These are phyloP conservation scores for Oryza glaberrima DNA, from an alignment of 176 grass and related monocot genomes.

Conservation along the genomic window DNA sequence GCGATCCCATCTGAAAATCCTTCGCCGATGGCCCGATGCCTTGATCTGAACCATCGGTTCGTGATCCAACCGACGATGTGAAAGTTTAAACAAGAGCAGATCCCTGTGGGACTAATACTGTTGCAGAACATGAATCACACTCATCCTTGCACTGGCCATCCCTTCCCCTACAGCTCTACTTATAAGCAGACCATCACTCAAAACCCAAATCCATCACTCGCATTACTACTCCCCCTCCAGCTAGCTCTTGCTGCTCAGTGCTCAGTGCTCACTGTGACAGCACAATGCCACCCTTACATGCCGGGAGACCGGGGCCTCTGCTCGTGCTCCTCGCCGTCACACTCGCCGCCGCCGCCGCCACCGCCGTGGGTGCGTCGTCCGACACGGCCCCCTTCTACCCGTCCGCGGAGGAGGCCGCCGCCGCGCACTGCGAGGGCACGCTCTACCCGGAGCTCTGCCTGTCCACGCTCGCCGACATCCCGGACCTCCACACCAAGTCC, in stretches of 20 bases:
- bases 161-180: background rate
- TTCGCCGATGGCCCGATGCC: slow-evolving; percentile 4
- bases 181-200: background rate
- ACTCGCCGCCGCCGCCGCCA: background rate
- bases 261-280: background rate
- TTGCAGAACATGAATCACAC: background rate
- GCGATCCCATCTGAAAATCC: background rate
- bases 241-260: background rate
- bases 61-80: background rate
- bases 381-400: slow-evolving; percentile 42
- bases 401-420: slow-evolving; percentile 38
- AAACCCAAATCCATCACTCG: background rate
- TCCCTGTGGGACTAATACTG: background rate
- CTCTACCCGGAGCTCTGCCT: slow-evolving; percentile 70
- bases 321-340: slow-evolving; percentile 36
- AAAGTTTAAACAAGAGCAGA: background rate
- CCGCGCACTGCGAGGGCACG: slow-evolving; percentile 71
- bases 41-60: background rate
- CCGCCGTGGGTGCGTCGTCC: background rate
- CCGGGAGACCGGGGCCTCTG: slow-evolving; percentile 22
- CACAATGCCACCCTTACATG: slow-evolving; percentile 35
- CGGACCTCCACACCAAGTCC: slow-evolving; percentile 57
- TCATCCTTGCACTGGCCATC: background rate
- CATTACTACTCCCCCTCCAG: background rate
- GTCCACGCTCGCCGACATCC: slow-evolving; percentile 65